Evolutionary conservation across 108 stramenopile species (phyloP), one percentile per base, ranked within the genome.

Genomic region (Cylindrotheca fusiformis): DNA sequence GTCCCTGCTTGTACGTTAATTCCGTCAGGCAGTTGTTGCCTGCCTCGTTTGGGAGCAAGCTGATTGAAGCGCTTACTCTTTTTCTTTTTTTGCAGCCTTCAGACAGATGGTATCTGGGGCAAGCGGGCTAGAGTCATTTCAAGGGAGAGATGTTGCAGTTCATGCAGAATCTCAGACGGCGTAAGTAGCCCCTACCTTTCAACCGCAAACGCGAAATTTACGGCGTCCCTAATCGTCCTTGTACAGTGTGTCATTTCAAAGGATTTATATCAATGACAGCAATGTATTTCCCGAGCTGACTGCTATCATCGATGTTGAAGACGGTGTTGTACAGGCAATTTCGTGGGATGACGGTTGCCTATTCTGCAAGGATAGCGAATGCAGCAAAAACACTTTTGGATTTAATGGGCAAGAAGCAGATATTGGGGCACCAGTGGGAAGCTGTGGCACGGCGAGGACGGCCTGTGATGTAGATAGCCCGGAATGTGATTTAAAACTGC

Each of bases 291-390:
- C 93, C 10, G 71, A 77, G 48, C 76, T 95, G 59, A 96, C 93
- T 2, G 92, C 90, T 23, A 84, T 96, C 60, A 88, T 96, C 61
- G 76, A 84, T 65, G 93, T 95, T 65, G 62, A 88, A 36, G 66
- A 89, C 17, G 95, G 95, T 10, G 67, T 75, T 19, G 83, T 95
- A 12, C 66, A 60, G 0, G 93, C 94, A 24, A 88, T 96, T 41
- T 74, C 90, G 30, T 96, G 93, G 92, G 95, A 96, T 72, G 85
- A 96, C 69, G 90, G 90, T 23, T 95, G 92, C 57, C 69, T 90
- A 45, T 93, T 94, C 77, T 96, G 95, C 70, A 48, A 64, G 29
- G 46, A 57, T 23, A 47, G 56, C 0, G 58, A 78, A 36, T 90
- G 88, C 59, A 31, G 60, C 12, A 64, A 71, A 17, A 93, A 94